Base-by-base conservation (phyloP, 495 filamentous ascomycete species). In the Parmelia sp. region DNA sequence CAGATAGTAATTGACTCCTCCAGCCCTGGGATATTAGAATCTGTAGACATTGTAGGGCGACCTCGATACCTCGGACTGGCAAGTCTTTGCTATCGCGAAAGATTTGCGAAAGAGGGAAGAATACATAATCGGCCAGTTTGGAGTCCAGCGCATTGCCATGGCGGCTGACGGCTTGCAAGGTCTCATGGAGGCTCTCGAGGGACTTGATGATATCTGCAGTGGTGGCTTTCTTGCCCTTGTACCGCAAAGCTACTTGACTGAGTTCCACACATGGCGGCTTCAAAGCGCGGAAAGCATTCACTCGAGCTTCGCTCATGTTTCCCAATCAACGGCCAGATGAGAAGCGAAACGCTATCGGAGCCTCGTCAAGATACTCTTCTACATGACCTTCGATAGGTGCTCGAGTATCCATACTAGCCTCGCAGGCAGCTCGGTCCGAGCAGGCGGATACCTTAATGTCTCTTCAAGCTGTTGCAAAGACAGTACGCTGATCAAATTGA, bases 51-150 rank as follows among this genome's bases (percentile, higher is more conserved):
- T 84, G 82, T 23, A 97, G 81, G 40, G 86, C 83, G 31, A 87
- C 69, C 73, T 99, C 94, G 6, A 93, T 73, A 29, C 89, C 84
- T 39, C 83, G 82, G 36, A 88, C 82, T 9, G 95, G 84, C 39
- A 92, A 80, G 36, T 80, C 79, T 66, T 91, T 84, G 58, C 86
- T 87, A 58, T 85, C 81, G 62, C 89, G 86, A 67, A 99, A 88
- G 57, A 97, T 85, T 65, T 95, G 88, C 3, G 90, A 90, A 0
- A 99, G 76, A 0, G 94, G 94, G 68, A 96, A 94, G 80, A 97
- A 97, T 68, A 88, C 83, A 77, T 96, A 99, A 73, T 97, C 91
- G 11, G 92, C 94, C 33, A 97, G 77, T 73, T 90, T 91, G 60
- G 84, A 80, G 71, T 96, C 90, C 15, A 97, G 77, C 1, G 80